A percentile compares a stretch with the other conserved stretches of the same genome.
phyloP scores from a whole-genome alignment of 1,139 yeast genomes.

The Debaryomyces fabryi region DNA sequence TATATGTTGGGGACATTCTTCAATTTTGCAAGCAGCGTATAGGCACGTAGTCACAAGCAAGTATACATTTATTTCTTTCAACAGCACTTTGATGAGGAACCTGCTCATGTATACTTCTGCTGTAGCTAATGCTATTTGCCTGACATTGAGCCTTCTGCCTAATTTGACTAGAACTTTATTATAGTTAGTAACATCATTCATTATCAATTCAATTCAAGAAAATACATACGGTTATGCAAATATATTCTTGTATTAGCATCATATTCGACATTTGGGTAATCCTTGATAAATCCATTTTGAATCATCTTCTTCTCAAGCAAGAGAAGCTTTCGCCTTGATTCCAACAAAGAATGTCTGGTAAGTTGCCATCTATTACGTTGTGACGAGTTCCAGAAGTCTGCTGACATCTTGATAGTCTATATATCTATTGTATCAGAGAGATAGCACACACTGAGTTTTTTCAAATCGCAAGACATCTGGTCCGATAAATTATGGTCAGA shows the following conservation, averaged over 20 bases:
- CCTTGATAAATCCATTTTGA: constrained; percentile 50
- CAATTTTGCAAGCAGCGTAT: constrained; percentile 89
- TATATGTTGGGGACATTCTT: constrained; percentile 94
- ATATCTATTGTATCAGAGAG: background rate
- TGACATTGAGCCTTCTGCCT: constrained; percentile 72
- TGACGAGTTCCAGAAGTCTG: constrained; percentile 52
- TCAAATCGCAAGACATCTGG: background rate
- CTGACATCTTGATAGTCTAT: constrained; percentile 37
- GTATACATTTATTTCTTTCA: constrained; percentile 82
- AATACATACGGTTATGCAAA: constrained; percentile 51
- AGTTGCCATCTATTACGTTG: constrained; percentile 49
- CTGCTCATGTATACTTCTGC: constrained; percentile 84
- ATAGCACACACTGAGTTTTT: background rate
- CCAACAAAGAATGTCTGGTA: constrained; percentile 42
- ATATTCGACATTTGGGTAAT: constrained; percentile 48
- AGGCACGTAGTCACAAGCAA: constrained; percentile 81
- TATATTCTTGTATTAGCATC: constrained; percentile 69
- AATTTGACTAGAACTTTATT: constrained; percentile 58
- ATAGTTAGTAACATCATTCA: constrained; percentile 16
- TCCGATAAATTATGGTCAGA: background rate
- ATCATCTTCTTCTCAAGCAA: constrained; percentile 48
- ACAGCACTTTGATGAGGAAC: constrained; percentile 70
- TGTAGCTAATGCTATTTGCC: constrained; percentile 86
- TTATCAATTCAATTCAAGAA: background rate
- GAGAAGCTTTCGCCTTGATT: constrained; percentile 41